Percentiles rank a stretch among this genome's conserved stretches.
phyloP scores from a whole-genome alignment of 129 eudicot species.

The Artemisia annua region DNA sequence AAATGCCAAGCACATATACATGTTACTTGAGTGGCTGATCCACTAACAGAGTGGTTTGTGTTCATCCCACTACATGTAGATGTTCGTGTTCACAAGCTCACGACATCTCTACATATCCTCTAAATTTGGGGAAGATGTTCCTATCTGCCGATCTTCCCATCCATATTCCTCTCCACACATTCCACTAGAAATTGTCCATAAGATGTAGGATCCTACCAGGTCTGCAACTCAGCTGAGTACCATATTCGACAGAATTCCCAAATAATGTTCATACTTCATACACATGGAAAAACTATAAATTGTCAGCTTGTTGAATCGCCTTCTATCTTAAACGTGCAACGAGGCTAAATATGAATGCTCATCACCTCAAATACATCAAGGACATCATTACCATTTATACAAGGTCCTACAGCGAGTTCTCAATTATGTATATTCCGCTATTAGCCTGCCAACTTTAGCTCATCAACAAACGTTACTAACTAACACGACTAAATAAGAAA shows the following conservation, averaged over 20 bases:
- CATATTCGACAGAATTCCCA: neutral
- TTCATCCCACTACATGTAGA: neutral
- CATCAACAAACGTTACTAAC: neutral
- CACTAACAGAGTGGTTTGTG: too few species aligned
- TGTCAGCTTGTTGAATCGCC: too few species aligned
- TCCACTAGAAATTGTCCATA: constrained; percentile 8
- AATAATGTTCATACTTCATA: neutral
- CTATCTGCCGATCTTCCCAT: neutral
- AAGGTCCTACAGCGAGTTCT: too few species aligned
- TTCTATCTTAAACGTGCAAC: too few species aligned
- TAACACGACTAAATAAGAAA: neutral
- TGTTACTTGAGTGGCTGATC: too few species aligned
- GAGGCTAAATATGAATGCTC: too few species aligned
- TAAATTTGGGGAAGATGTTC: neutral
- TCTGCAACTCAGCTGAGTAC: neutral
- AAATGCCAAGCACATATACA: too few species aligned
- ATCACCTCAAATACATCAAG: too few species aligned
- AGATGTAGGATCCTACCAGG: neutral
- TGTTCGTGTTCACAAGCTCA: neutral
- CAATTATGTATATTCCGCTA: neutral
- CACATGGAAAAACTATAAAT: neutral
- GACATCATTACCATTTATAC: too few species aligned
- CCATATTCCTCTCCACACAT: constrained; percentile 7
- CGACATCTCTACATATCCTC: constrained; percentile 8
- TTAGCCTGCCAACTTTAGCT: constrained; percentile 1